phyloP scores from a whole-genome alignment of 2,329 filamentous ascomycete species.

The Sclerotinia trifoliorum region DNA sequence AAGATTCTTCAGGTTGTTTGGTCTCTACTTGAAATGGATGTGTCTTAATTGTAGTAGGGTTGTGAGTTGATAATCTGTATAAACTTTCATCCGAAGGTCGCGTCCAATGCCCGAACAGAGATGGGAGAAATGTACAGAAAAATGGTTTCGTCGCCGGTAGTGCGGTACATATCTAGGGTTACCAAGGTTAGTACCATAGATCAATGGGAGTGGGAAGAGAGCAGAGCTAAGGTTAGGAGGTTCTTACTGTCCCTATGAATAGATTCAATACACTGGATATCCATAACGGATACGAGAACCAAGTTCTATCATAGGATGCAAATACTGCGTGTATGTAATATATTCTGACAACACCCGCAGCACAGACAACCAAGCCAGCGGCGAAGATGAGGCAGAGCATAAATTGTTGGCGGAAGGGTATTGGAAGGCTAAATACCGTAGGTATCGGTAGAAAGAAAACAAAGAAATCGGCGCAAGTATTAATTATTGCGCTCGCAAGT shows the following conservation, averaged over 20 bases:
- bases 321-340: constrained; percentile 39
- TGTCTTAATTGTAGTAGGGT: not conserved
- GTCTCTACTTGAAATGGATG: not conserved
- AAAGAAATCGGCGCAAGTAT: constrained; percentile 57
- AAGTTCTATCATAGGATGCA: constrained; percentile 39
- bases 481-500: constrained; percentile 54
- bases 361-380: constrained; percentile 47
- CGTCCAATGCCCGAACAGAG: constrained; percentile 2
- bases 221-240: constrained; percentile 6
- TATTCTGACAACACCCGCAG: constrained; percentile 42
- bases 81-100: not conserved
- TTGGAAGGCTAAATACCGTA: constrained; percentile 46
- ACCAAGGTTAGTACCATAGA: not conserved
- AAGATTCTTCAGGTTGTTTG: not conserved
- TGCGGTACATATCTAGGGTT: constrained; percentile 44
- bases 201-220: not conserved
- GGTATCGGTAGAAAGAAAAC: constrained; percentile 52
- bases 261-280: constrained; percentile 43
- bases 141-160: constrained; percentile 47
- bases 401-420: constrained; percentile 48
- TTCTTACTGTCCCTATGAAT: constrained; percentile 44
- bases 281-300: constrained; percentile 41
- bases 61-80: not conserved
- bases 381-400: constrained; percentile 49
- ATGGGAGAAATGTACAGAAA: constrained; percentile 43